Evolutionary conservation across 2,329 filamentous ascomycete genomes (phyloP).

Genomic region (Aspergillus fumigatus): DNA sequence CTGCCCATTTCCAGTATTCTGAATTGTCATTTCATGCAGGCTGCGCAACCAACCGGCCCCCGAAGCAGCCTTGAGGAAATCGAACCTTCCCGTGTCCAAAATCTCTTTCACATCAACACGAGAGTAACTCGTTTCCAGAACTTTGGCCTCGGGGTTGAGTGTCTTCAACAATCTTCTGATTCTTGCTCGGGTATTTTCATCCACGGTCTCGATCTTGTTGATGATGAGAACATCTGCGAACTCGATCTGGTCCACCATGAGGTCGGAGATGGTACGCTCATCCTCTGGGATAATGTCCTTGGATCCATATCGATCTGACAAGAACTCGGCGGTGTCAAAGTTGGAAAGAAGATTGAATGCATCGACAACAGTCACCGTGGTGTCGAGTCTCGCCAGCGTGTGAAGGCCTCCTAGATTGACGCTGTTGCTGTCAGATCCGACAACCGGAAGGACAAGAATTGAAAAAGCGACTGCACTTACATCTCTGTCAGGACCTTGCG

Average conservation of each 20-base stretch:
- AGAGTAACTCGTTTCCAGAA: conserved; percentile 57
- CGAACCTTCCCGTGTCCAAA: conserved; percentile 62
- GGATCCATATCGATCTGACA: conserved; percentile 57
- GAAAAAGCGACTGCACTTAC: conserved; percentile 29
- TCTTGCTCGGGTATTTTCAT: conserved; percentile 41
- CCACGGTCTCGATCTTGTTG: conserved; percentile 65
- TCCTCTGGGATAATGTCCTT: conserved; percentile 63
- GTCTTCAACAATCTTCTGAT: conserved; percentile 54
- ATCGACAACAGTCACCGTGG: conserved; percentile 68
- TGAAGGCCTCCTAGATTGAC: conserved; percentile 60
- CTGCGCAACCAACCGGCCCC: conserved; percentile 68
- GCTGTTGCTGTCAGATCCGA: conserved; percentile 19
- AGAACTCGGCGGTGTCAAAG: conserved; percentile 65
- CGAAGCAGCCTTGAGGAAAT: conserved; percentile 59
- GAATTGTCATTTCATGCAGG: conserved; percentile 62
- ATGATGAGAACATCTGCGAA: conserved; percentile 70
- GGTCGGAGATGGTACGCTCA: conserved; percentile 67
- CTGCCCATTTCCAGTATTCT: conserved; percentile 52
- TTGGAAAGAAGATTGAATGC: conserved; percentile 68
- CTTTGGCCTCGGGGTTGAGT: conserved; percentile 63
- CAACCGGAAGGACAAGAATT: conserved; percentile 12
- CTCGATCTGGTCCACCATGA: conserved; percentile 74
- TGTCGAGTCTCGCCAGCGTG: conserved; percentile 63
- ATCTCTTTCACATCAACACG: conserved; percentile 60
- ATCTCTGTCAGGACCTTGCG: conserved; percentile 45